Evolutionary conservation across 2,329 filamentous ascomycete genomes (phyloP), one percentile per base, ranked within the genome.

Genomic region (Diaporthe velutina): DNA sequence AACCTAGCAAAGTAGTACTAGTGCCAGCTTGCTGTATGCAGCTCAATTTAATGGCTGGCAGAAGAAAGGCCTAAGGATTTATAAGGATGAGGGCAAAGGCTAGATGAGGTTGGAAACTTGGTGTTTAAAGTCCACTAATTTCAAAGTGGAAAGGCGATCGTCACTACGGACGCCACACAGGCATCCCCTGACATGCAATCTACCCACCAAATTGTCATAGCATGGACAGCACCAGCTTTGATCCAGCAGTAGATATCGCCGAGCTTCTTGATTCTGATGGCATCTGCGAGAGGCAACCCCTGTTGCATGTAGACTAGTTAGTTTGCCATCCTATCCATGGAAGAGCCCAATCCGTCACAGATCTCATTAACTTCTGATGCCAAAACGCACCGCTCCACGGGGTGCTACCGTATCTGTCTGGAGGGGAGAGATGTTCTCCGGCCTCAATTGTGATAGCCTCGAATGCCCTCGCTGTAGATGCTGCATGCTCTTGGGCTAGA

Each of bases 131-230:
- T 38, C 33, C 10, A 30, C 17, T 22, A 40, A 9, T 38, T 38
- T 22, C n/a, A 13, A 38, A 7, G 30, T 68, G 64, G 64, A 67
- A 22, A 67, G 45, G 33, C 12, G 64, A 54, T 68, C 64, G n/a
- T 54, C 64, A 52, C 33, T 40, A 10, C n/a, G 33, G 22, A 10
- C 33, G n/a, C 35, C 35, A 10, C 50, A 22, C 64, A 68, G 45
- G 45, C 48, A 52, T 28, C 64, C 45, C 48, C 48, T 52, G 45
- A 35, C 28, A 48, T 10, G 10, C 30, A 28, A 52, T 19, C 30
- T 17, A 15, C 28, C 22, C 17, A n/a, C 48, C 15, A 13, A 33
- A 67, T 25, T 52, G 30, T 35, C 42, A 50, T 50, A 35, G 42
- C 42, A 35, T 9, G 12, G 22, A 15, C 28, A 10, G 30, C 45